Conservation (phyloP, 805 yeast species). For the Sugiyamaella lignohabitans region DNA sequence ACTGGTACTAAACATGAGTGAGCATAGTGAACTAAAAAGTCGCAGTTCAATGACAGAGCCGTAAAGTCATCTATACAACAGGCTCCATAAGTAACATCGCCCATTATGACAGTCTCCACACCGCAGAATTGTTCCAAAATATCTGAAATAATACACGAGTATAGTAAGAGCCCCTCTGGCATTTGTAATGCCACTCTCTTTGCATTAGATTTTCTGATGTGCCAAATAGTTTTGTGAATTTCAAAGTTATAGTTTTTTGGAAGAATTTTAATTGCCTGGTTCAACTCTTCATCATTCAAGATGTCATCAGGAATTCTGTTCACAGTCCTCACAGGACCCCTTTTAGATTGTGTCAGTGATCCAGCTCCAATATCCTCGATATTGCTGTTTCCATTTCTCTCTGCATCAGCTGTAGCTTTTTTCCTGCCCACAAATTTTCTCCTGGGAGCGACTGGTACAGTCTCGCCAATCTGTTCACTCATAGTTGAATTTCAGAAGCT, state of each 20-base stretch:
- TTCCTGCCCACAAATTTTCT: constrained; percentile 59
- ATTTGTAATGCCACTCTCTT: constrained; percentile 87
- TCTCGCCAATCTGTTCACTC: no score
- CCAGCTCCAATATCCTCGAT: constrained; percentile 4
- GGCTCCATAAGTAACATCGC: constrained; percentile 97
- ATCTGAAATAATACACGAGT: constrained; percentile 84
- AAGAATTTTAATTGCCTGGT: constrained; percentile 69
- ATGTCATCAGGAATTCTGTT: constrained; percentile 89
- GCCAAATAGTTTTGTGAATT: constrained; percentile 93
- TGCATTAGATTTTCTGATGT: constrained; percentile 66
- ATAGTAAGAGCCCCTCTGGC: constrained; percentile 94
- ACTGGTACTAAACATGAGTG: constrained; percentile 96
- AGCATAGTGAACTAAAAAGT: constrained; percentile 91
- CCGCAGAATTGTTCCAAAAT: constrained; percentile 83
- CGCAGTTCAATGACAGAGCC: constrained; percentile 88
- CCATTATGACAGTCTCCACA: constrained; percentile 90
- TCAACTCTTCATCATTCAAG: constrained; percentile 69
- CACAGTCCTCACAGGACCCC: constrained; percentile 36
- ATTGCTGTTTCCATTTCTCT: background rate
- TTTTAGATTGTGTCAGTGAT: background rate
- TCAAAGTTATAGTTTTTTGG: constrained; percentile 95
- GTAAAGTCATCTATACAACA: constrained; percentile 97
- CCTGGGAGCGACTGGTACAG: constrained; percentile 32
- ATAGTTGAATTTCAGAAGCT: no score
- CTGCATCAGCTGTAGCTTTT: constrained; percentile 13